A percentile compares a stretch with the other conserved stretches of the same genome.
phyloP scores from a whole-genome alignment of 2,329 filamentous ascomycete genomes.

The Diaporthe nobilis region DNA sequence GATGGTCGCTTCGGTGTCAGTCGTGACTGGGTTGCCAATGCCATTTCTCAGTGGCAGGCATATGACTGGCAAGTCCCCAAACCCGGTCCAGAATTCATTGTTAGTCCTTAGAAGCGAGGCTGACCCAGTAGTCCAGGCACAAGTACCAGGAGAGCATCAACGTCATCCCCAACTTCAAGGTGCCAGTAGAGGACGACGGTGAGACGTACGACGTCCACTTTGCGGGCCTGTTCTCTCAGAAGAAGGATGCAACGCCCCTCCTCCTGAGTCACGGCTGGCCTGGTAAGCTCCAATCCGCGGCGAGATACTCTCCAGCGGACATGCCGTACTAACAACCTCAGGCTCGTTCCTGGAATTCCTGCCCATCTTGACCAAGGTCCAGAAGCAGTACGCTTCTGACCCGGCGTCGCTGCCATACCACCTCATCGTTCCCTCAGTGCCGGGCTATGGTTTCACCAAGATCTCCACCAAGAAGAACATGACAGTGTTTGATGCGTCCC shows the following conservation, averaged over 20 bases:
- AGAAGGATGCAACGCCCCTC: constrained; percentile 63
- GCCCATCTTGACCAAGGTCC: constrained; percentile 61
- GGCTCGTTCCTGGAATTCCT: constrained; percentile 69
- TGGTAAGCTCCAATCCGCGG: background rate
- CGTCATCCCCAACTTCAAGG: constrained; percentile 63
- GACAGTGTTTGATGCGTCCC: constrained; percentile 54
- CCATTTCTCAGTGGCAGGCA: constrained; percentile 4
- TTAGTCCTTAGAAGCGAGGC: background rate
- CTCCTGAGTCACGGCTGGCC: constrained; percentile 71
- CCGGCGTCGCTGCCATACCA: constrained; percentile 65
- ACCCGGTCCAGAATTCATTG: background rate
- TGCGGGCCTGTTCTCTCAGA: constrained; percentile 66
- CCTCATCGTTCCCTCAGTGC: constrained; percentile 68
- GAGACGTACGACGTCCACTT: constrained; percentile 64
- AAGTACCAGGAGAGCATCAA: constrained; percentile 57
- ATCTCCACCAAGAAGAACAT: constrained; percentile 63
- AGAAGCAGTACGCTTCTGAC: constrained; percentile 62
- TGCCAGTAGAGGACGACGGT: constrained; percentile 54
- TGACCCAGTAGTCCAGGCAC: constrained; percentile 50
- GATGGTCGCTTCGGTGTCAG: background rate
- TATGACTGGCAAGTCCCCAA: constrained; percentile 17
- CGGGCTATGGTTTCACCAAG: constrained; percentile 64
- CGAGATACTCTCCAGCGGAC: background rate
- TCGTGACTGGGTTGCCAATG: background rate
- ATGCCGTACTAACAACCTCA: background rate